These are phyloP conservation scores for Draba incana DNA, from an alignment of 345 rosid genomes.

Conservation along the genomic window DNA sequence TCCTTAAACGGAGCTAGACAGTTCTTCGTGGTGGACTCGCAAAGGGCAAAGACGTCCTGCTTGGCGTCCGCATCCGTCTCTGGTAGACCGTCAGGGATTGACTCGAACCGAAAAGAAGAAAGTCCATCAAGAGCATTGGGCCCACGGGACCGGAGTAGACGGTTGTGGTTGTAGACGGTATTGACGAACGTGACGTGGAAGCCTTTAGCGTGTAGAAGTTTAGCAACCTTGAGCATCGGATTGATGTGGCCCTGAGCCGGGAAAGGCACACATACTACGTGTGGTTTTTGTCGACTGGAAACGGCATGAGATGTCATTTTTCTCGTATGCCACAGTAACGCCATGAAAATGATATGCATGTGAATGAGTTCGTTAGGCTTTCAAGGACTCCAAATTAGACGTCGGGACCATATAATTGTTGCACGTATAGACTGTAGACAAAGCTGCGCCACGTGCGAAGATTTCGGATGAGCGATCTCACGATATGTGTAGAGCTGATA, in stretches of 20 bases:
- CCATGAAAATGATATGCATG: not conserved
- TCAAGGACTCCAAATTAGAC: not conserved
- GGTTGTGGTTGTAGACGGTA: conserved; percentile 47
- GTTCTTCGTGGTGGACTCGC: conserved; percentile 34
- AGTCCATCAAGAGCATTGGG: conserved; percentile 33
- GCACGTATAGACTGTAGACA: not conserved
- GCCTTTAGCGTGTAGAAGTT: conserved; percentile 28
- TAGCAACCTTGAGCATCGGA: conserved; percentile 26
- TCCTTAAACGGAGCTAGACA: conserved; percentile 40
- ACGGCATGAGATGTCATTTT: not conserved
- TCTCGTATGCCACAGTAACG: no score
- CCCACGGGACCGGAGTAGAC: conserved; percentile 42
- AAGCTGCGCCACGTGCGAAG: no score
- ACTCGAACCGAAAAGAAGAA: conserved; percentile 43
- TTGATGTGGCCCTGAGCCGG: conserved; percentile 26
- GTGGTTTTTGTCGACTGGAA: not conserved
- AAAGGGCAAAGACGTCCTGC: conserved; percentile 41
- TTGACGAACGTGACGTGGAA: conserved; percentile 52
- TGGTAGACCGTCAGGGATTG: conserved; percentile 50
- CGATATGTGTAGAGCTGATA: no score
- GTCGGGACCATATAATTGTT: not conserved
- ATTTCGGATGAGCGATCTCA: no score
- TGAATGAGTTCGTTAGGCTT: not conserved
- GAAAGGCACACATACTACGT: conserved; percentile 23
- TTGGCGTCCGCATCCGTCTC: conserved; percentile 32